A percentile compares a stretch with the other conserved stretches of the same genome.
phyloP scores from a whole-genome alignment of 768 basidiomycete genomes.

The Boletus edulis region DNA sequence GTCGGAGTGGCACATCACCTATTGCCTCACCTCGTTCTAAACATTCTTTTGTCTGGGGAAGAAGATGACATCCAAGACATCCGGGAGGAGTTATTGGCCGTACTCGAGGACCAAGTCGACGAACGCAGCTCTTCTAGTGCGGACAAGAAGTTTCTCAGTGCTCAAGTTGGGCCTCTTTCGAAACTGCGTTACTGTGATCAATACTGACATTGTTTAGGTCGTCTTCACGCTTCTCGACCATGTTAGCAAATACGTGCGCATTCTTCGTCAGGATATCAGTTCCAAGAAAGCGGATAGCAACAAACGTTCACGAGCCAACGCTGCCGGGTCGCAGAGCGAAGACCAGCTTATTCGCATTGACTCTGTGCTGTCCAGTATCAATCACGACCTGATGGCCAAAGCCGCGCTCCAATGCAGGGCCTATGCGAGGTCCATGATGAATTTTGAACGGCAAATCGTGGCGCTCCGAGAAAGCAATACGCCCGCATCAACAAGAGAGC shows the following conservation, averaged over 20 bases:
- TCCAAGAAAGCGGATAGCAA: conserved; percentile 45
- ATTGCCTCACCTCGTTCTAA: conserved; percentile 88
- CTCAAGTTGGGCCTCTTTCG: conserved; percentile 62
- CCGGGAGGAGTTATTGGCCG: conserved; percentile 70
- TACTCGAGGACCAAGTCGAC: conserved; percentile 85
- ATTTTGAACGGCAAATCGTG: conserved; percentile 83
- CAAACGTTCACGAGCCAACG: conserved; percentile 46
- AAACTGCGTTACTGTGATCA: not conserved
- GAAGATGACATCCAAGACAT: conserved; percentile 63
- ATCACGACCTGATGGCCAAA: conserved; percentile 85
- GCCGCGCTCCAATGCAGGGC: conserved; percentile 95
- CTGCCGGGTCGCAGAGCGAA: conserved; percentile 39
- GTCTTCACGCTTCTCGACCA: conserved; percentile 96
- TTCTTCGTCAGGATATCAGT: conserved; percentile 64
- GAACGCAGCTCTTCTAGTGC: conserved; percentile 51
- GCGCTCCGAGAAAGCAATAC: conserved; percentile 42
- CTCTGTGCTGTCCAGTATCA: conserved; percentile 77
- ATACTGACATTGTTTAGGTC: conserved; percentile 49
- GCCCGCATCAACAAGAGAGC: conserved; percentile 44
- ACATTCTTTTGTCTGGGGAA: conserved; percentile 74
- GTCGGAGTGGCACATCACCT: conserved; percentile 92
- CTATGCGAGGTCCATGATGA: conserved; percentile 92
- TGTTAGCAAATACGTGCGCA: conserved; percentile 83
- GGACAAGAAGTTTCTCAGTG: conserved; percentile 87
- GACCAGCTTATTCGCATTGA: conserved; percentile 73